phyloP scores from a whole-genome alignment of 441 rosid genomes.

The Pelargonium australe region DNA sequence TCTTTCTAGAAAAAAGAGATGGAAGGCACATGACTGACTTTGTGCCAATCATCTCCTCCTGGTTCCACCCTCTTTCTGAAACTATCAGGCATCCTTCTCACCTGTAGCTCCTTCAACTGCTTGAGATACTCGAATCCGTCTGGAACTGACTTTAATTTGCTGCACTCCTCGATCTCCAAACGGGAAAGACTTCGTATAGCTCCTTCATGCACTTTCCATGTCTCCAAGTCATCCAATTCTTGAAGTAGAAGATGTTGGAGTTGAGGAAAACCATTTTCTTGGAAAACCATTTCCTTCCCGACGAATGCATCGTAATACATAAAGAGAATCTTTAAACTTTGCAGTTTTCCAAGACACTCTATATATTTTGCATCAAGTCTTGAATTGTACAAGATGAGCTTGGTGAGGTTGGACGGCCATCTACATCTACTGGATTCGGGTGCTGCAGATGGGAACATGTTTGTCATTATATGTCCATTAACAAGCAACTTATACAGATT shows the following conservation, averaged over 20 bases:
- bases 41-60: constrained; percentile 21
- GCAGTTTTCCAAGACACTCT: too few relatives aligned
- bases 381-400: not conserved
- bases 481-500: too few relatives aligned
- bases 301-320: not conserved
- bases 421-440: too few relatives aligned
- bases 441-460: too few relatives aligned
- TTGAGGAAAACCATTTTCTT: not conserved
- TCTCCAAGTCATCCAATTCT: not conserved
- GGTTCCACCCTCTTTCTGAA: constrained; percentile 23
- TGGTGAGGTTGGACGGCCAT: not conserved
- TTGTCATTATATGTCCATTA: too few relatives aligned
- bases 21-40: not conserved
- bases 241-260: not conserved
- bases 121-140: not conserved
- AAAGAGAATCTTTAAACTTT: not conserved
- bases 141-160: not conserved
- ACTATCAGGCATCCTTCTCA: not conserved
- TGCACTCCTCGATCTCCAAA: not conserved
- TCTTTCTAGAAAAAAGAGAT: not conserved
- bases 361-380: not conserved
- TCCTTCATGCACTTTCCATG: not conserved
- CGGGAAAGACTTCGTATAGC: not conserved
- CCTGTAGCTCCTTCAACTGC: constrained; percentile 11
- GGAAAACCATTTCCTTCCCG: not conserved